phyloP scores from a whole-genome alignment of 345 rosid genomes.

The Raphanus raphanistrum region DNA sequence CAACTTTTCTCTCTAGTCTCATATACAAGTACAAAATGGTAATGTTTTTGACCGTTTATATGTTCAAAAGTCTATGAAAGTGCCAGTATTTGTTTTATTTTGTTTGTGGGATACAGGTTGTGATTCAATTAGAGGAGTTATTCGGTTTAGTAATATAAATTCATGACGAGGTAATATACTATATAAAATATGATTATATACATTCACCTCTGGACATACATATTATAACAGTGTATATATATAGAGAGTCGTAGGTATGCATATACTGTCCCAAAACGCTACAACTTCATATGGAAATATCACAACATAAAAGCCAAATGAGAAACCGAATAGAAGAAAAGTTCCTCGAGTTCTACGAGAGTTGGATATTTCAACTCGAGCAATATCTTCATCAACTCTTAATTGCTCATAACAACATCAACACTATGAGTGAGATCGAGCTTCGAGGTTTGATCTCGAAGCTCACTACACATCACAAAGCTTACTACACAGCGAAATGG shows the following conservation, averaged over 20 bases:
- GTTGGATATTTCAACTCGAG: slow-evolving; percentile 62
- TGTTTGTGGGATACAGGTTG: background rate
- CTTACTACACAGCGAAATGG: slow-evolving; percentile 79
- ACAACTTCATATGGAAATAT: background rate
- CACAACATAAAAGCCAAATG: slow-evolving; percentile 31
- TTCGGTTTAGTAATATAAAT: background rate
- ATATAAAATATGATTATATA: background rate
- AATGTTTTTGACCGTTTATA: background rate
- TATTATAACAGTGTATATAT: slow-evolving; percentile 5
- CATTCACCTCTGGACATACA: no score
- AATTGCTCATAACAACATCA: slow-evolving; percentile 30
- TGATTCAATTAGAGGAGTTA: background rate
- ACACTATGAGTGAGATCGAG: slow-evolving; percentile 33
- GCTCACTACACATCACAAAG: slow-evolving; percentile 70
- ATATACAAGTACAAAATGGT: background rate
- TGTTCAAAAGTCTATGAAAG: background rate
- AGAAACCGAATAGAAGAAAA: slow-evolving; percentile 45
- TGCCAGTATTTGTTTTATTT: background rate
- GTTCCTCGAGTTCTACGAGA: slow-evolving; percentile 57
- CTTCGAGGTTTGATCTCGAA: slow-evolving; percentile 52
- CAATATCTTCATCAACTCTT: slow-evolving; percentile 46
- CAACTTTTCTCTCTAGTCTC: background rate
- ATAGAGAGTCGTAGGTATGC: slow-evolving; percentile 22
- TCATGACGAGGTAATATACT: background rate
- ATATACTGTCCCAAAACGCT: slow-evolving; percentile 22